Evolutionary conservation across 192 early-diverging fungal species (phyloP).

Genomic region (Gigaspora rosea): DNA sequence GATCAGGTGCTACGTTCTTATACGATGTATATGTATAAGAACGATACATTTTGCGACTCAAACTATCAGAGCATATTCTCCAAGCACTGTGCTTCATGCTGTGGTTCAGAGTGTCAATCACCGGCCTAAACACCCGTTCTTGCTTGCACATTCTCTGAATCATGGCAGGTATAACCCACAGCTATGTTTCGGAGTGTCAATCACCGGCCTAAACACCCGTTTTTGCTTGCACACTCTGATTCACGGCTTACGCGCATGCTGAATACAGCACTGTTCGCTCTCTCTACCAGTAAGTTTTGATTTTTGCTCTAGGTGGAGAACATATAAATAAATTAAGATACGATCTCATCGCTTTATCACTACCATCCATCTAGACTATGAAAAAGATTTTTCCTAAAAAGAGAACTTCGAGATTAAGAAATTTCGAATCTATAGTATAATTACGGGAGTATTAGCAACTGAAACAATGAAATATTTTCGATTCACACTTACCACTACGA

Average conservation of each 20-base stretch:
- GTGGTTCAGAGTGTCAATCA: neutral
- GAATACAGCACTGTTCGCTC: neutral
- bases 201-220: constrained; percentile 21
- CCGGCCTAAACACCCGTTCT: neutral
- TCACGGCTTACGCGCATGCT: neutral
- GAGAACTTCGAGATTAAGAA: neutral
- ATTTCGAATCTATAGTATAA: neutral
- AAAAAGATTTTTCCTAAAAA: neutral
- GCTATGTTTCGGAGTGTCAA: neutral
- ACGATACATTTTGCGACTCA: neutral
- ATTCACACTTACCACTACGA: neutral
- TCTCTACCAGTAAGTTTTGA: neutral
- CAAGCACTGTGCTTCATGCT: too few relatives aligned
- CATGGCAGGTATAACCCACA: neutral
- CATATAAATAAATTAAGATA: neutral
- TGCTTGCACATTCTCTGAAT: neutral
- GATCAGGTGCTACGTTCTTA: neutral
- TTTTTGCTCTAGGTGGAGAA: constrained; percentile 6
- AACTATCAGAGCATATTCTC: neutral
- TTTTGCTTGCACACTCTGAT: constrained; percentile 19
- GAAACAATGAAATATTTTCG: neutral
- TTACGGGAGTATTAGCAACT: neutral
- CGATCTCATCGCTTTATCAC: neutral
- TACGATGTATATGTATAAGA: neutral
- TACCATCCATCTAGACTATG: neutral